Base-by-base conservation (phyloP, 495 filamentous ascomycete genomes). In the Penicillium mononematosum region DNA sequence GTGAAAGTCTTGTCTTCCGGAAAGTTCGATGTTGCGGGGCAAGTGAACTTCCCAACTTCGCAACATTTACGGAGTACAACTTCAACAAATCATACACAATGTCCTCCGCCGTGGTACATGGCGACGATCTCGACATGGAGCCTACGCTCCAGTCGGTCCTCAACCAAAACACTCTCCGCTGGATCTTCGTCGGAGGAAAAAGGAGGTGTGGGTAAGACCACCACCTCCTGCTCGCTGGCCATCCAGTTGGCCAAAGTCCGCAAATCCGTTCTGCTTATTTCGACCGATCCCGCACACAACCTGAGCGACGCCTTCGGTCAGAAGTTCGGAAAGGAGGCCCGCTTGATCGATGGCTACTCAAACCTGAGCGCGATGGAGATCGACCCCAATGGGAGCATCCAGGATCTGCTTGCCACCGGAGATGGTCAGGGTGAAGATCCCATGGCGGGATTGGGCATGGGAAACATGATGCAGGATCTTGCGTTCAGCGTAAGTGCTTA, bases 171-270 rank as follows among this genome's bases (percentile, higher is more conserved):
- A 86, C 90, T 19, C 86, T 99, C 48, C 91, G 94, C 60, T 99
- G 95, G 95, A 96, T 99, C 72, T 99, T 99, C 67, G 95, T 98
- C 47, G 94, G 94, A 65, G 94, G 94, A 53, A 99, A 99, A 99
- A 81, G 94, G 94, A 62, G 94, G 94, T 66, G 94, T 99, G n/a
- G 94, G 94, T 67, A 99, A 99, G 80, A 99, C 94, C 12, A 99
- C 95, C 16, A 98, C 95, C 0, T 97, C 92, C 2, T 99, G 95
- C 77, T 95, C 91, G 41, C 87, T 99, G 47, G 94, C 94, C 51
- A 98, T 98, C 68, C 94, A 99, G 72, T 87, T 99, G n/a, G 90
- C 94, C 66, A 93, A 90, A 76, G 91, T 90, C 55, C 91, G 95
- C 76, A 90, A 91, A 71, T 95, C 90, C 45, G 95, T 99, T 45